phyloP scores from a whole-genome alignment of 352 stramenopile species.

The Phytophthora fragariaefolia region DNA sequence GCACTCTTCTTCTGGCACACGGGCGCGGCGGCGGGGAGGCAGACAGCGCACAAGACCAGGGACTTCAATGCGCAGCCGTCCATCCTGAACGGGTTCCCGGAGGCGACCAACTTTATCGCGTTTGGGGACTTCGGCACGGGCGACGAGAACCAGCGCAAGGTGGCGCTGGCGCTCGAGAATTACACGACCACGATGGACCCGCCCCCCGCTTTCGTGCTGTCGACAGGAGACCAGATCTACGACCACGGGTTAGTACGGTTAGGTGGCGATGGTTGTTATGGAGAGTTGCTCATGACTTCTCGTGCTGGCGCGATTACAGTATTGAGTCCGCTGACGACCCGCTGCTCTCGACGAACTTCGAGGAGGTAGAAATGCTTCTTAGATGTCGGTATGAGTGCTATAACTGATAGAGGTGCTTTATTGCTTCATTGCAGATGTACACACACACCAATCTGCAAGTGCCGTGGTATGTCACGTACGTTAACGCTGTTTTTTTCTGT shows the following conservation, averaged over 20 bases:
- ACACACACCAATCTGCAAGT: conserved; percentile 62
- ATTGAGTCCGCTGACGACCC: conserved; percentile 66
- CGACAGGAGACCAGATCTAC: conserved; percentile 89
- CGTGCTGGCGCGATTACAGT: conserved; percentile 46
- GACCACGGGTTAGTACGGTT: conserved; percentile 63
- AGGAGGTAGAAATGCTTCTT: conserved; percentile 75
- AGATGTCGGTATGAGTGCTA: too few species aligned
- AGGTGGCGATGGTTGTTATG: not conserved
- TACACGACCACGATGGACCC: conserved; percentile 65
- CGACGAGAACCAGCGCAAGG: conserved; percentile 60
- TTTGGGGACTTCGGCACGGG: conserved; percentile 87
- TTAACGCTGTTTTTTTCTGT: conserved; percentile 4
- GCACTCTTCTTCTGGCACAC: conserved; percentile 59
- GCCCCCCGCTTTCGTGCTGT: conserved; percentile 77
- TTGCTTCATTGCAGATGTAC: conserved; percentile 67
- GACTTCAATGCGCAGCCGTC: conserved; percentile 34
- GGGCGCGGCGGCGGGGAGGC: conserved; percentile 14
- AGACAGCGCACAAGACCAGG: conserved; percentile 8
- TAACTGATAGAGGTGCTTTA: not conserved
- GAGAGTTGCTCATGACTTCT: conserved; percentile 3
- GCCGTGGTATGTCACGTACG: conserved; percentile 89
- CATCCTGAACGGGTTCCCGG: conserved; percentile 54
- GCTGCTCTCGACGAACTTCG: conserved; percentile 72
- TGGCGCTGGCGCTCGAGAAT: conserved; percentile 66
- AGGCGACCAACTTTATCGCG: conserved; percentile 77